Percentiles rank a stretch among this genome's conserved stretches.
These are phyloP conservation scores for Colletotrichum godetiae DNA, from an alignment of 2,329 filamentous ascomycete genomes.

Conservation along the genomic window DNA sequence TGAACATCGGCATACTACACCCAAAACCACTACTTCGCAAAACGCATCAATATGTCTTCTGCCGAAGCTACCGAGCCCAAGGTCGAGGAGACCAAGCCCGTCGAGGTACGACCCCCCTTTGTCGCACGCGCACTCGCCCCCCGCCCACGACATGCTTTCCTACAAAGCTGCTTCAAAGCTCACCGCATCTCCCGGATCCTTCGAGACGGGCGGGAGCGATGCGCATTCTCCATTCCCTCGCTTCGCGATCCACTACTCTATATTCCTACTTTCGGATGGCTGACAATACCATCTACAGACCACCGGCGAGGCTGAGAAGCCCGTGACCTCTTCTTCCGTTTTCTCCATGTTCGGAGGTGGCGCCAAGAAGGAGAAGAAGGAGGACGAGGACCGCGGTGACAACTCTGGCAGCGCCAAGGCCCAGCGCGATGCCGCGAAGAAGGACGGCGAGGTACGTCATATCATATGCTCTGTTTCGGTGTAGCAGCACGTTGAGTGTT, in stretches of 20 bases:
- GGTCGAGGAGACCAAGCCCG: constrained; percentile 59
- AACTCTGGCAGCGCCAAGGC: constrained; percentile 90
- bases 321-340: constrained; percentile 73
- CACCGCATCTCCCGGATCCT: not conserved
- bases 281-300: constrained; percentile 14
- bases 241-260: not conserved
- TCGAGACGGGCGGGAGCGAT: not conserved
- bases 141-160: not conserved
- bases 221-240: not conserved
- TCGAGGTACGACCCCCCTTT: constrained; percentile 36
- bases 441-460: constrained; percentile 62
- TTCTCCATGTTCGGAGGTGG: constrained; percentile 99
- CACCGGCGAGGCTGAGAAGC: constrained; percentile 46
- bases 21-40: not conserved
- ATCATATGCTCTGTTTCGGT: not conserved
- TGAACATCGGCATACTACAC: constrained; percentile 12
- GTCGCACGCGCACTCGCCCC: constrained; percentile 11
- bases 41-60: constrained; percentile 56
- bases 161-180: not conserved
- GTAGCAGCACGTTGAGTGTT: not conserved
- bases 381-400: constrained; percentile 84
- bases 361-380: constrained; percentile 96
- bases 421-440: constrained; percentile 71
- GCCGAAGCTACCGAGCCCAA: constrained; percentile 65
- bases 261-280: not conserved